phyloP scores from a whole-genome alignment of 2,329 filamentous ascomycete species.

The Malbranchea cinnamomea region DNA sequence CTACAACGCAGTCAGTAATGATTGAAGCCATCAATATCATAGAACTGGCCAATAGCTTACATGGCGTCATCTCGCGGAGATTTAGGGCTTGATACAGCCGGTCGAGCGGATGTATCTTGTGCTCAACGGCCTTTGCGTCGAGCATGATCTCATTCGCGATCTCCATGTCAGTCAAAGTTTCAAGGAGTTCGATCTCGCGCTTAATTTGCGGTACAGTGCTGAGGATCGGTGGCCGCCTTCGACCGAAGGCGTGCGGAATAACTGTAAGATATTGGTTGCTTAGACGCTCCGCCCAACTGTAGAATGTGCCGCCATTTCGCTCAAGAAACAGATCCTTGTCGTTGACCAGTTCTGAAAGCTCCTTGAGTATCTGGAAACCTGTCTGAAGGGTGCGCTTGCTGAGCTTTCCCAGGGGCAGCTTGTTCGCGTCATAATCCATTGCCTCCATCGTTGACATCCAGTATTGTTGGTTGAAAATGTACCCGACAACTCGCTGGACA shows the following conservation, averaged over 20 bases:
- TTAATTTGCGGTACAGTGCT: slow-evolving; percentile 43
- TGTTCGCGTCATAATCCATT: slow-evolving; percentile 38
- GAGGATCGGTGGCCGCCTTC: slow-evolving; percentile 57
- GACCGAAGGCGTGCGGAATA: slow-evolving; percentile 71
- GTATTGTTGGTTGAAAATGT: slow-evolving; percentile 69
- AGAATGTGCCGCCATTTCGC: slow-evolving; percentile 27
- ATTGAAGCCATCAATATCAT: neutral
- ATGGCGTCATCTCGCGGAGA: slow-evolving; percentile 60
- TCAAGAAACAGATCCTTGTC: slow-evolving; percentile 32
- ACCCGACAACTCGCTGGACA: slow-evolving; percentile 54
- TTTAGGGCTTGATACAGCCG: slow-evolving; percentile 55
- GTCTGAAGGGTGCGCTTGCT: slow-evolving; percentile 61
- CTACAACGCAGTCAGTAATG: slow-evolving; percentile 11
- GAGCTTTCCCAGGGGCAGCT: slow-evolving; percentile 70
- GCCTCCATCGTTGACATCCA: slow-evolving; percentile 42
- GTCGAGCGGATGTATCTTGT: slow-evolving; percentile 50
- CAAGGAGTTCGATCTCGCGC: slow-evolving; percentile 62
- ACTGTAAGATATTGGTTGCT: slow-evolving; percentile 69
- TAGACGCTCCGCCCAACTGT: slow-evolving; percentile 36
- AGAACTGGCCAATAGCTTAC: slow-evolving; percentile 13
- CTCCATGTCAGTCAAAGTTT: slow-evolving; percentile 75
- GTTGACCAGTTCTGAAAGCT: slow-evolving; percentile 53
- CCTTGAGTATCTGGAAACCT: slow-evolving; percentile 64
- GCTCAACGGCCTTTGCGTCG: slow-evolving; percentile 37
- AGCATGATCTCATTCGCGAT: slow-evolving; percentile 67